phyloP scores from a whole-genome alignment of 2,329 filamentous ascomycete genomes.

The Arthroderma sp. region DNA sequence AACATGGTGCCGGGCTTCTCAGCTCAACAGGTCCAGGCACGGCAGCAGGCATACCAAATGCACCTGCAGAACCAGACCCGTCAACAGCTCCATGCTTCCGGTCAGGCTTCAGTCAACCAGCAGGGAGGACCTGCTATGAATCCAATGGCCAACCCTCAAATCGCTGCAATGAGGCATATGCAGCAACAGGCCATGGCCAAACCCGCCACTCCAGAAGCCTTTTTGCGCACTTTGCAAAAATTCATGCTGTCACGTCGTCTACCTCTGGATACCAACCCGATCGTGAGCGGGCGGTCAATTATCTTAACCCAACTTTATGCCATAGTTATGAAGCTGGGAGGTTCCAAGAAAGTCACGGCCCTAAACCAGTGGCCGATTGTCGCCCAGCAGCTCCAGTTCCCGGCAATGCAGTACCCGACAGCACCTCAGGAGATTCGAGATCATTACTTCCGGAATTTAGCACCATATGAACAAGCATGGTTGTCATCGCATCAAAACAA shows the following conservation, averaged over 20 bases:
- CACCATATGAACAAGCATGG: constrained; percentile 54
- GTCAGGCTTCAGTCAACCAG: constrained; percentile 1
- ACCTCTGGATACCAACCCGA: constrained; percentile 60
- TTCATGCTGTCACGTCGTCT: constrained; percentile 65
- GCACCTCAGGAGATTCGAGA: constrained; percentile 56
- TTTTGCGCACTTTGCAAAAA: constrained; percentile 61
- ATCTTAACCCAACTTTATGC: constrained; percentile 67
- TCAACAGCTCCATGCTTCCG: constrained; percentile 27
- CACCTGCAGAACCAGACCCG: constrained; percentile 66
- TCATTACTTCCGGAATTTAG: constrained; percentile 63
- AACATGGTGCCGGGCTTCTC: constrained; percentile 39
- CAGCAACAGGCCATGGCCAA: constrained; percentile 32
- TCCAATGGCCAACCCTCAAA: constrained; percentile 27
- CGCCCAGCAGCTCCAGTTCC: constrained; percentile 49
- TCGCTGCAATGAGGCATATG: constrained; percentile 35
- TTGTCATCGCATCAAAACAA: constrained; percentile 33
- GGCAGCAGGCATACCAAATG: constrained; percentile 68
- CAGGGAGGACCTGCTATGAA: constrained; percentile 16
- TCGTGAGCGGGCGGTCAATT: constrained; percentile 59
- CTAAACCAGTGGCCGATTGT: constrained; percentile 62
- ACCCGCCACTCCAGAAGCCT: constrained; percentile 45
- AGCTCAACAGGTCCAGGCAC: constrained; percentile 50
- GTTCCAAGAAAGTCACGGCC: constrained; percentile 59
- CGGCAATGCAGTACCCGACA: constrained; percentile 48
- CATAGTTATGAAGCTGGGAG: constrained; percentile 60